These are phyloP conservation scores for Xerocomus brunneocitrinus DNA, from an alignment of 768 basidiomycete genomes.

Conservation along the genomic window DNA sequence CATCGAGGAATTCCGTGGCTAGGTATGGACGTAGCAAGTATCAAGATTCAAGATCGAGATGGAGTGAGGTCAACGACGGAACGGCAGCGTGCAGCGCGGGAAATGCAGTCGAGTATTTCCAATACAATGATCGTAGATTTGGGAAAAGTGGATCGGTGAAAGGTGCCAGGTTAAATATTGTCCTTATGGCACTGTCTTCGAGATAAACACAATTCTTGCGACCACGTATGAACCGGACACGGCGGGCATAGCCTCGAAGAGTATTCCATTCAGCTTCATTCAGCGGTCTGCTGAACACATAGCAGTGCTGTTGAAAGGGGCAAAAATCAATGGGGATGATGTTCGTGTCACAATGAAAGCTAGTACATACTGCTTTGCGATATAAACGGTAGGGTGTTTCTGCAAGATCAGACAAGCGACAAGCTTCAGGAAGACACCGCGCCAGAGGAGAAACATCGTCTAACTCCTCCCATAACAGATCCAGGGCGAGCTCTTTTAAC, in stretches of 20 bases:
- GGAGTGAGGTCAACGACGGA: neutral
- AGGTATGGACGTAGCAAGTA: no score
- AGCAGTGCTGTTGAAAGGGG: neutral
- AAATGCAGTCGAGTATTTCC: neutral
- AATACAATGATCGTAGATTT: neutral
- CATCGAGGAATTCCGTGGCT: neutral
- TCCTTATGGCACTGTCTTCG: neutral
- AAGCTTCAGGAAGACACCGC: neutral
- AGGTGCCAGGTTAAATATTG: neutral
- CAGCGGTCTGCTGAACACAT: neutral
- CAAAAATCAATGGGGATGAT: neutral
- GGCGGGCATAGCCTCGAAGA: neutral
- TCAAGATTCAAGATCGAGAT: neutral
- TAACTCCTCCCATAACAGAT: neutral
- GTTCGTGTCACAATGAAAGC: neutral
- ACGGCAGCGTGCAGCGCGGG: neutral
- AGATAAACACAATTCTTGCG: neutral
- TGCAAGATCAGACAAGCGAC: neutral
- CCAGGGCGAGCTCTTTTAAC: neutral
- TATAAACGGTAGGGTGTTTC: neutral
- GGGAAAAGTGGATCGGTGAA: neutral
- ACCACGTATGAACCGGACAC: neutral
- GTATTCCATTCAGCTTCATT: neutral
- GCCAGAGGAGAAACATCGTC: neutral
- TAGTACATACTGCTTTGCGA: neutral